Evolutionary conservation across 768 basidiomycete genomes (phyloP), one percentile per base, ranked within the genome.

Genomic region (Trametes meyenii): DNA sequence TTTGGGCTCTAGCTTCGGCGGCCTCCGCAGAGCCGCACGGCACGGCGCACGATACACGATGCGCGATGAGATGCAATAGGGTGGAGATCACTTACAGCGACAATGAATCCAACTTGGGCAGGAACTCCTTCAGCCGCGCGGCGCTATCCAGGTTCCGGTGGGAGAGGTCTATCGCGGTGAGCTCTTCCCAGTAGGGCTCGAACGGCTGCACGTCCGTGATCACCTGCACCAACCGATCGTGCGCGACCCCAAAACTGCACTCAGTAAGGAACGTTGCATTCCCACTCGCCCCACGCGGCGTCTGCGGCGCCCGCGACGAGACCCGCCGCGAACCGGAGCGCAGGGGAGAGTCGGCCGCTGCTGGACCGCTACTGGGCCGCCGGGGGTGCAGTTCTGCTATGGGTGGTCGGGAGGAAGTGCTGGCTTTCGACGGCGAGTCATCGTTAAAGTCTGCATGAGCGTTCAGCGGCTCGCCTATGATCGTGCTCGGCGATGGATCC

Each of bases 141-240:
- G 92, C 86, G 72, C 91, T 94, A 66, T 94, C 92, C 51, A 92
- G 74, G 51, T 83, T 84, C 72, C 86, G 88, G 36, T 78, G 75
- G 26, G 85, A 85, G 57, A 99, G 77, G 71, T 98, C 88, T 66
- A 99, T 87, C 24, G 77, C 74, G 58, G 69, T 78, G 61, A 99
- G 75, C 42, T 83, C 79, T 68, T 98, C 96, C 97, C 97, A 99
- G 71, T 92, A 82, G 23, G 96, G 94, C 70, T 95, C 93, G 74
- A 92, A 97, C 19, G 96, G 94, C 70, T 95, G 89, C 13, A 95
- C 86, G 69, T 98, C 95, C 44, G 96, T 98, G 70, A 99, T 93
- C 68, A 92, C 87, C 72, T 92, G 85, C 1, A 98, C 89, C 5
- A 99, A 83, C 46, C 85, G 84, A 71, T 98, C 96, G 68, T 93